Base-by-base conservation (phyloP, 257 asterid genomes). In the Mentha longifolia region DNA sequence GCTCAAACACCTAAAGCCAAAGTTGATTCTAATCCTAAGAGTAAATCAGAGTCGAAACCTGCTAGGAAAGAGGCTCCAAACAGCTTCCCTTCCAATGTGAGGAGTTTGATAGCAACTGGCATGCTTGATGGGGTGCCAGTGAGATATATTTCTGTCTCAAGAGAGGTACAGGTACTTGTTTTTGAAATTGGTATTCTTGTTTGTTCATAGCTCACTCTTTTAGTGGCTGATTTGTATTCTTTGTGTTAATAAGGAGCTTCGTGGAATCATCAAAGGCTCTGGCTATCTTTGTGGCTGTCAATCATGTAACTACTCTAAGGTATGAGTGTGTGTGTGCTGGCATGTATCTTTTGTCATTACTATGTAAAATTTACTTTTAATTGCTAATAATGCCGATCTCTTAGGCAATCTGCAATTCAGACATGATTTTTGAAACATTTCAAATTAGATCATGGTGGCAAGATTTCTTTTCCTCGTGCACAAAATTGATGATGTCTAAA, bases 41-140 rank as follows among this genome's bases (percentile, higher is more conserved):
- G 16, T 67, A 91, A 86, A 81, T 41, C 79, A 9, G 97, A 87
- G 67, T 51, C 88, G 49, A 87, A 85, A 80, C 76, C 93, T 60
- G 73, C 87, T 46, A 83, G 80, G 78, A 94, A 86, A 83, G 99
- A 88, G 78, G 97, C 97, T 54, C 96, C 97, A 43, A 89, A 94
- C 78, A 89, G 97, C 76, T 91, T 94, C 78, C 99, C 99, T 1
- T 86, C 97, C 68, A 94, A 89, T 75, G 99, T 94, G 56, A 88
- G 97, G 80, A 91, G 98, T 79, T 86, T 94, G 86, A 83, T 91
- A 62, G 86, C 98, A 39, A 94, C 99, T 17, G 97, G 99, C 61
- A 91, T 94, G 78, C 95, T 91, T 65, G 98, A 94, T 67, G 98
- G 95, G 28, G 96, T 91, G 73, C 97, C 95, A 45, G 96, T 94